These are phyloP conservation scores for Themeda triandra DNA, from an alignment of 176 grass and related monocot genomes.

Conservation along the genomic window DNA sequence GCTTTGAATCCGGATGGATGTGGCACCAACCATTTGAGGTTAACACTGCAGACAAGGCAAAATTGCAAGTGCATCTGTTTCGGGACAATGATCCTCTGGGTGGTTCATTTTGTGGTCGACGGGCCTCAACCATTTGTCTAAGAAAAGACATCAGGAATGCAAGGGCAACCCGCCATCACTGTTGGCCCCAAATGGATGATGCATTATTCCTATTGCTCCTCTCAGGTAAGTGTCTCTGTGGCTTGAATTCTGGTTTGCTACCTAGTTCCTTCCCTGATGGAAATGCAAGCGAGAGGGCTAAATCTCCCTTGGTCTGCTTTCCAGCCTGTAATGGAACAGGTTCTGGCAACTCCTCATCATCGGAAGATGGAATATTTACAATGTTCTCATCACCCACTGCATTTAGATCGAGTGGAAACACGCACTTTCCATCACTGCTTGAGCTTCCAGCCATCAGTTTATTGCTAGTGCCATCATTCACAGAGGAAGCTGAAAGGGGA, in stretches of 20 bases:
- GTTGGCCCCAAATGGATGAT: conserved; percentile 12
- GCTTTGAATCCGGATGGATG: neutral
- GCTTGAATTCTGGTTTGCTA: conserved; percentile 9
- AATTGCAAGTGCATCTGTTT: neutral
- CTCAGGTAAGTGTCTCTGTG: conserved; percentile 7
- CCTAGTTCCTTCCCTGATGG: conserved; percentile 24
- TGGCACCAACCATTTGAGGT: neutral
- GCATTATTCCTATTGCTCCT: neutral
- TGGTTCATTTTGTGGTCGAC: no score
- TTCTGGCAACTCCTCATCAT: conserved; percentile 47
- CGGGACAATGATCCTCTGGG: neutral
- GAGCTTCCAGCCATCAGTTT: no score
- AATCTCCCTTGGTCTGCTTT: conserved; percentile 37
- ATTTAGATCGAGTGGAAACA: no score
- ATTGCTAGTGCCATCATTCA: no score
- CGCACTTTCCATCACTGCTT: no score
- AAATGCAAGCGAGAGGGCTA: conserved; percentile 63
- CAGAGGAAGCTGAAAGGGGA: no score
- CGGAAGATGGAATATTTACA: conserved; percentile 24
- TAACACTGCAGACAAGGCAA: neutral
- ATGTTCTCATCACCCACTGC: no score
- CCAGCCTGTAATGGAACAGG: conserved; percentile 23
- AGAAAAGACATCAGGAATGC: neutral
- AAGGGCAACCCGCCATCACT: neutral
- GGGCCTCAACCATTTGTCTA: neutral